Conservation (phyloP, 208 protist genomes). For the Crithidia sp. region DNA sequence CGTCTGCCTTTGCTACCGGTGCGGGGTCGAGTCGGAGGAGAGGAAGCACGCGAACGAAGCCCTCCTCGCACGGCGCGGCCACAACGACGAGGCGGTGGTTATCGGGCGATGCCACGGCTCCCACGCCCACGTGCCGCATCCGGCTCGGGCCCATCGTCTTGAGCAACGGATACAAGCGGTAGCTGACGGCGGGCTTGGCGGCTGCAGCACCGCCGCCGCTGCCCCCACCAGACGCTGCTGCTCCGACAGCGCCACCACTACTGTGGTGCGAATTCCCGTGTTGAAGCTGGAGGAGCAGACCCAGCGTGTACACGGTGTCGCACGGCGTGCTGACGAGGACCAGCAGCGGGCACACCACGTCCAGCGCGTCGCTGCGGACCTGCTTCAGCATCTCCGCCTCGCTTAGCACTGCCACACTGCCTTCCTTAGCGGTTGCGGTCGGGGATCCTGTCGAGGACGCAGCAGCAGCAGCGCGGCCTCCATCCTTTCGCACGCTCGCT, state of each 20-base stretch:
- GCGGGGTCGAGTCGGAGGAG: constrained; percentile 9
- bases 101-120: constrained; percentile 50
- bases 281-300: constrained; percentile 32
- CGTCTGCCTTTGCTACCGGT: background rate
- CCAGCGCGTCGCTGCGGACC: constrained; percentile 31
- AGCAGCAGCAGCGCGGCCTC: too few relatives aligned
- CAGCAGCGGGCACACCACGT: constrained; percentile 36
- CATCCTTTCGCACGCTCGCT: background rate
- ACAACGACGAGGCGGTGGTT: constrained; percentile 47
- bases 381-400: constrained; percentile 26
- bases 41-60: constrained; percentile 54
- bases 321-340: constrained; percentile 31
- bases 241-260: background rate
- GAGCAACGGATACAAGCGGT: constrained; percentile 48
- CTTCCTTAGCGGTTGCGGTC: background rate
- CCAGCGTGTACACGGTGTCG: constrained; percentile 40
- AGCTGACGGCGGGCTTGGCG: constrained; percentile 22
- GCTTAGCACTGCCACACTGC: background rate
- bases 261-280: background rate
- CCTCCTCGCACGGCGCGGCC: constrained; percentile 60
- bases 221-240: background rate
- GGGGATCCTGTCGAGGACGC: background rate
- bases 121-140: constrained; percentile 52
- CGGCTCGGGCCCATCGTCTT: constrained; percentile 46
- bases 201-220: background rate